Percentiles rank a stretch among this genome's conserved stretches.
Evolutionary conservation across 192 early-diverging fungal genomes (phyloP).

Genomic region (Pecoramyces ruminantium): DNA sequence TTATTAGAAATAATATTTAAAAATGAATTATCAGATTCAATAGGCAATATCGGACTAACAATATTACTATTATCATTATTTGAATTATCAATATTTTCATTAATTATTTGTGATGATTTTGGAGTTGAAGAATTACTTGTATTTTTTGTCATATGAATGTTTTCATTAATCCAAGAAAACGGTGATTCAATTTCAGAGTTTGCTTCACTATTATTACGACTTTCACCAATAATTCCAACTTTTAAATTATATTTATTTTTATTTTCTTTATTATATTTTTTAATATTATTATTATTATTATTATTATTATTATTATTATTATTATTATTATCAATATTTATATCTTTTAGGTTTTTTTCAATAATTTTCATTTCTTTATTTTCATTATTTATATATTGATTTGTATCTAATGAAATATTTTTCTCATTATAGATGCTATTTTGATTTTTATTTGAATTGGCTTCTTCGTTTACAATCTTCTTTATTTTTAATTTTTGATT

Average conservation of each 20-base stretch:
- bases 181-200: not conserved
- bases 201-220: not conserved
- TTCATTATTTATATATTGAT: no score
- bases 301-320: no score
- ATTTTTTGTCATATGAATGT: not conserved
- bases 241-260: not conserved
- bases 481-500: no score
- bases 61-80: not conserved
- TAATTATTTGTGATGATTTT: not conserved
- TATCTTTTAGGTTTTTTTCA: no score
- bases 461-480: no score
- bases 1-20: not conserved
- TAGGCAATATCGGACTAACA: not conserved
- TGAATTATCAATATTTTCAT: not conserved
- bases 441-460: no score
- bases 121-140: not conserved
- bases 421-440: no score
- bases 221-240: not conserved
- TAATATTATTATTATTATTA: no score
- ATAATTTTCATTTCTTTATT: no score
- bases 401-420: no score
- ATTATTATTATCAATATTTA: not conserved
- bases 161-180: not conserved
- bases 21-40: not conserved
- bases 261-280: not conserved